Conservation (phyloP, 2,329 filamentous ascomycete species). For the Trichoderma simmonsii region DNA sequence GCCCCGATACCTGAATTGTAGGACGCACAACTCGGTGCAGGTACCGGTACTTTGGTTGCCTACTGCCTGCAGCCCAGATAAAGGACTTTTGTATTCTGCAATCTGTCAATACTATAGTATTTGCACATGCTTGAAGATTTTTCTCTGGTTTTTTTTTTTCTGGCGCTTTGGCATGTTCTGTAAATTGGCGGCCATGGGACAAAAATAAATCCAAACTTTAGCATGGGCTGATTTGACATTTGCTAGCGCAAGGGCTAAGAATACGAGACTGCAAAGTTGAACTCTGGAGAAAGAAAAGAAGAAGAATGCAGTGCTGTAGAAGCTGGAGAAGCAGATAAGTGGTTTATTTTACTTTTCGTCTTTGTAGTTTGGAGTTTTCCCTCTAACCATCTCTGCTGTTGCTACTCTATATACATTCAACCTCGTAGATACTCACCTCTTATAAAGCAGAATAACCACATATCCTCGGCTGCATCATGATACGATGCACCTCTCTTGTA, state of each 20-base stretch:
- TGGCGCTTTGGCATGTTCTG: neutral
- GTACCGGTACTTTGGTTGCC: neutral
- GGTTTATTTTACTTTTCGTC: neutral
- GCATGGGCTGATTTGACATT: neutral
- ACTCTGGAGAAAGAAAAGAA: neutral
- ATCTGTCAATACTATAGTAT: neutral
- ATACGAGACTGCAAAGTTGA: neutral
- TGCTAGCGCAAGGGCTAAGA: neutral
- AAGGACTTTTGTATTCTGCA: neutral
- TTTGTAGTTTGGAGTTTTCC: neutral
- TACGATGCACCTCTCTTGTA: neutral
- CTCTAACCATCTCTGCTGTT: neutral
- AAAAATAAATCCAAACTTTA: neutral
- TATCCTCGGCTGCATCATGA: neutral
- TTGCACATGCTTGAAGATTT: neutral
- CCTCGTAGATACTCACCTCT: neutral
- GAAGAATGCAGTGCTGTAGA: neutral
- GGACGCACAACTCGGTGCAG: neutral
- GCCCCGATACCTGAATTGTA: slow-evolving; percentile 17
- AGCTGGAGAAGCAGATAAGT: neutral
- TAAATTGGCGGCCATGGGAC: neutral
- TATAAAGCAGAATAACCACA: neutral
- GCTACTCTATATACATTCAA: neutral
- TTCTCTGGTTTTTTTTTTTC: neutral
- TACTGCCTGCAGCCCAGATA: neutral